These are phyloP conservation scores for Allium sativum DNA, from an alignment of 106 monocot species.

Conservation along the genomic window DNA sequence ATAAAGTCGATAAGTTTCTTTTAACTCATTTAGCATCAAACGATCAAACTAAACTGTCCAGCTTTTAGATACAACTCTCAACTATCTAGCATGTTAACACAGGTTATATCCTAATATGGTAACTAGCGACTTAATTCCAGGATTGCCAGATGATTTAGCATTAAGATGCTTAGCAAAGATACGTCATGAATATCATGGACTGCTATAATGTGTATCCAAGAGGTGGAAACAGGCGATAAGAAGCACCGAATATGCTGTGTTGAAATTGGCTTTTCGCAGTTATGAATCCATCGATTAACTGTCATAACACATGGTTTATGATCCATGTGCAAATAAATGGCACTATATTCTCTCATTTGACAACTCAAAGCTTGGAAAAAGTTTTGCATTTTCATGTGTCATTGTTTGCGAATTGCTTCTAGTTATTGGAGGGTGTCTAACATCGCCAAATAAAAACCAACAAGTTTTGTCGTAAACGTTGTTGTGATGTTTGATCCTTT, in stretches of 20 bases:
- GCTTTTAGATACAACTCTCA: too few species aligned
- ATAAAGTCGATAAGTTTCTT: too few species aligned
- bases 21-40: too few species aligned
- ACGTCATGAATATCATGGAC: slow-evolving; percentile 27
- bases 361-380: neutral
- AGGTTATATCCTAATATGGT: neutral
- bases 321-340: slow-evolving; percentile 30
- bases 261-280: slow-evolving; percentile 21
- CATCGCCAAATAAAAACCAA: too few species aligned
- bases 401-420: slow-evolving; percentile 12
- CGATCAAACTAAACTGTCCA: too few species aligned
- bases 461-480: neutral
- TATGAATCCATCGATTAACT: neutral
- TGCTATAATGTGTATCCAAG: slow-evolving; percentile 22
- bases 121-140: slow-evolving; percentile 12
- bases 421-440: slow-evolving; percentile 17
- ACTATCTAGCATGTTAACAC: neutral
- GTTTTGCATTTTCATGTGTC: slow-evolving; percentile 11
- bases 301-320: slow-evolving; percentile 20
- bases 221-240: slow-evolving; percentile 11
- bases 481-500: slow-evolving; percentile 23
- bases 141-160: slow-evolving; percentile 26
- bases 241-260: slow-evolving; percentile 18
- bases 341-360: slow-evolving; percentile 12
- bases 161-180: slow-evolving; percentile 19